Base-by-base conservation (phyloP, 495 filamentous ascomycete genomes). In the Glutinoglossum americanum region DNA sequence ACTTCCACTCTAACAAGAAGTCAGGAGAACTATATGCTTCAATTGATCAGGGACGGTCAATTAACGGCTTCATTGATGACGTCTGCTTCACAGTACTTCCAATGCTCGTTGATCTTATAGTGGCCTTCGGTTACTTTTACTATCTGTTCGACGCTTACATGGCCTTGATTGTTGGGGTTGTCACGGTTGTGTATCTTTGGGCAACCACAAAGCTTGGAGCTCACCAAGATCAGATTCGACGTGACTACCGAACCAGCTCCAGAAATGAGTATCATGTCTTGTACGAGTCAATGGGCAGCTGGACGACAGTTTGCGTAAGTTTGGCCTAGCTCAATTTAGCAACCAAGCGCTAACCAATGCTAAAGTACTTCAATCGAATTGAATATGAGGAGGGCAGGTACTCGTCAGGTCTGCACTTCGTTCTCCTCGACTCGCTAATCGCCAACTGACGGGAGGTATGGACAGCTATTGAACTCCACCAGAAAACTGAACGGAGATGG, bases 1-100 rank as follows among this genome's bases (percentile, higher is more conserved):
- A 90, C 62, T 89, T 88, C 59, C 85, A 92, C 64, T 81, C 81
- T 59, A 75, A 75, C 55, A 88, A 87, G 69, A 77, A 77, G 57
- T 81, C 79, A 3, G 84, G 80, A 7, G 82, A 88, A 62, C 72
- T 89, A 35, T 78, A 77, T 60, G 73, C 79, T 61, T 77, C 84
- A 2, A 77, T 89, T 30, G 71, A 72, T 30, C 80, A 82, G 60
- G 86, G 82, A 7, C 67, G 73, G 28, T 76, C 77, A 39, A 71
- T 89, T 15, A 76, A 75, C 41, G 73, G 75, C 59, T 71, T 89
- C 54, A 69, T 85, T 26, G 80, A 87, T 51, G 77, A 76, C 11
- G 67, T 87, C 48, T 74, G 80, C 51, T 87, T 88, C 64, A 71
- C 76, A 25, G 71, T 86, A 4, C 64, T 77, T 3, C 85, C 87